Evolutionary conservation across 176 grass and related monocot species (phyloP), one percentile per base, ranked within the genome.

Genomic region (Zizania latifolia): DNA sequence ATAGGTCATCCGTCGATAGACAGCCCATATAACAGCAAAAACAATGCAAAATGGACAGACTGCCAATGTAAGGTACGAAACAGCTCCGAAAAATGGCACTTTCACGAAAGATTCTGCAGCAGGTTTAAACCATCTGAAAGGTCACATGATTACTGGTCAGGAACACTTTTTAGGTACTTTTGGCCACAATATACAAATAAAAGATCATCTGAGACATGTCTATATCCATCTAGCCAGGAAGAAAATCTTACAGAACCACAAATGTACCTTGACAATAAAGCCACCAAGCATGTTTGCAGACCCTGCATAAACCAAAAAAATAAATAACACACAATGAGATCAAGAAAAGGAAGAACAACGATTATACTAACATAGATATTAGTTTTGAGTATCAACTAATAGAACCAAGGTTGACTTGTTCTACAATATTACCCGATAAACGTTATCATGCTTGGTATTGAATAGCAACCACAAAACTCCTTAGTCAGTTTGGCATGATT

Each of bases 221-320:
- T 75, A 62, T n/a, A 37, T 75, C 35, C 43, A 51, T 78, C 59
- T 85, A 30, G 62, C 36, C 60, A 12, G 72, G 64, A 70, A 72
- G 76, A 71, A 76, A 69, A 40, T 68, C 24, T 66, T 41, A 74
- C 13, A 21, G 55, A 65, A 15, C 53, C 33, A 28, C 29, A 68
- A 77, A 58, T 70, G 51, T 94, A 94, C 95, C 91, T 86, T 87
- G 89, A 99, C 84, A 99, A 72, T 44, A 99, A 92, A 66, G 91
- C 89, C 32, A 94, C 95, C 82, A 99, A 70, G 32, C 95, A 99
- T 55, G 95, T 99, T 94, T 99, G 95, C 68, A 99, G 72, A 83
- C 95, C 95, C 95, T 98, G 76, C 50, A 92, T 45, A 46, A 72
- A 80, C 34, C n/a, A n/a, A 77, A 34, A 51, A 15, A 55, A 40